These are phyloP conservation scores for Apiotrichum montevideense DNA, from an alignment of 1,284 basidiomycete genomes.

Conservation along the genomic window DNA sequence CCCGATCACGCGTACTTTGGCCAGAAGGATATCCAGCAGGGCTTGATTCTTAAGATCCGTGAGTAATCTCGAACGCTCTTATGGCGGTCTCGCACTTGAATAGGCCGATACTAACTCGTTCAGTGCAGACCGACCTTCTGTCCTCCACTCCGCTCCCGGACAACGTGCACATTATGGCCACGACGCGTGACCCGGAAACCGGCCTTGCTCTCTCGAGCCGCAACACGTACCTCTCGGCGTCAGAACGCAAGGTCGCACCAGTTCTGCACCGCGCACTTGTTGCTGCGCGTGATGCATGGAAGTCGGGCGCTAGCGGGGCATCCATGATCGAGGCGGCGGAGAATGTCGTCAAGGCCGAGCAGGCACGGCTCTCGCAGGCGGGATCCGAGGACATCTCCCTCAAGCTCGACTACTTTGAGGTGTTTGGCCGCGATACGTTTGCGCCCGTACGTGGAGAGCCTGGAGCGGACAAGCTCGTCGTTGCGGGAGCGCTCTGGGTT, in stretches of 20 bases:
- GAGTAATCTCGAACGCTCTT: slow-evolving; percentile 7
- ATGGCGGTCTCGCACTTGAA: too few species aligned
- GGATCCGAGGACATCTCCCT: slow-evolving; percentile 54
- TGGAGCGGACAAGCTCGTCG: slow-evolving; percentile 54
- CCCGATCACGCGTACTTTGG: slow-evolving; percentile 92
- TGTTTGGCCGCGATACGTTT: slow-evolving; percentile 77
- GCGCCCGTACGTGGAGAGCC: slow-evolving; percentile 30
- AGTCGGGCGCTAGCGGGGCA: slow-evolving; percentile 52
- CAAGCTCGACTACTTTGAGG: slow-evolving; percentile 75
- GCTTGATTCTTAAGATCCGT: slow-evolving; percentile 72
- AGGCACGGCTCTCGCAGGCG: slow-evolving; percentile 41
- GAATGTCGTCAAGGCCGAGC: slow-evolving; percentile 26
- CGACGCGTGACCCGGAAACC: slow-evolving; percentile 58
- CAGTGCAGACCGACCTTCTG: slow-evolving; percentile 71
- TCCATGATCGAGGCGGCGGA: slow-evolving; percentile 52
- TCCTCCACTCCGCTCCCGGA: slow-evolving; percentile 65
- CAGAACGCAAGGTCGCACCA: slow-evolving; percentile 64
- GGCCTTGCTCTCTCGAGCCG: slow-evolving; percentile 81
- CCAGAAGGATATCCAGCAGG: slow-evolving; percentile 98
- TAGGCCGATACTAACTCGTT: too few species aligned
- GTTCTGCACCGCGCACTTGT: slow-evolving; percentile 65
- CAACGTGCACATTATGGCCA: slow-evolving; percentile 75
- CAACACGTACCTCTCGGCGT: slow-evolving; percentile 70
- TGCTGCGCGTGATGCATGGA: slow-evolving; percentile 56
- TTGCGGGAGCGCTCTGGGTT: slow-evolving; percentile 85